Evolutionary conservation across 345 rosid genomes (phyloP), one percentile per base, ranked within the genome.

Genomic region (Garcia nutans): DNA sequence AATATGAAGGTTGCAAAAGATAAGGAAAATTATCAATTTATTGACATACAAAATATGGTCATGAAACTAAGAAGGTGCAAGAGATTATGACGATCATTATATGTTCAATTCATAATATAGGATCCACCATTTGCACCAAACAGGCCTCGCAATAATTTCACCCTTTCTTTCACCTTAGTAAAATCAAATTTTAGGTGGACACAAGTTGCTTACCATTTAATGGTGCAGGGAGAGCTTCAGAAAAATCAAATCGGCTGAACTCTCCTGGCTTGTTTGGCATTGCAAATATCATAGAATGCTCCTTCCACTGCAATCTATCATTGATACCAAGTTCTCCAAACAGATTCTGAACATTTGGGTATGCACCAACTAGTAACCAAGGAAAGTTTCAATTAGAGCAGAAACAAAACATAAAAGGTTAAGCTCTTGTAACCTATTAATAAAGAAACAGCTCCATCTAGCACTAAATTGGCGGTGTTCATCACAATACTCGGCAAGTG

Each of bases 221-320:
- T 49, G 99, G 99, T 82, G 97, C 90, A 9, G 96, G 96, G 28
- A 93, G 84, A 82, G 73, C 89, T 77, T 95, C 97, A 69, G 89
- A 88, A 82, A 95, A 95, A 85, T 95, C 99, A 89, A 95, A 95
- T 82, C 93, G 87, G 82, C 96, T 95, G 77, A 91, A 95, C 76
- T 95, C 97, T 68, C 97, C 97, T 31, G 97, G 97, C 82, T 90
- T 91, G 83, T 88, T 91, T 79, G 97, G 97, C 96, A 95, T 93
- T 41, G 99, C 97, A 77, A 95, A 95, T 67, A 95, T 95, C 99
- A 95, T 95, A 70, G 97, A 95, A 74, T 95, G 99, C 78, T 95
- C 97, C 82, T 95, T 93, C 99, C 97, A 93, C 77, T 95, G 97
- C 85, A 95, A 82, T 78, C 96, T 87, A 74, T 95, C 97, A 62